Evolutionary conservation across 208 protist genomes (phyloP), one percentile per base, ranked within the genome.

Genomic region (Phytomonas sp.): DNA sequence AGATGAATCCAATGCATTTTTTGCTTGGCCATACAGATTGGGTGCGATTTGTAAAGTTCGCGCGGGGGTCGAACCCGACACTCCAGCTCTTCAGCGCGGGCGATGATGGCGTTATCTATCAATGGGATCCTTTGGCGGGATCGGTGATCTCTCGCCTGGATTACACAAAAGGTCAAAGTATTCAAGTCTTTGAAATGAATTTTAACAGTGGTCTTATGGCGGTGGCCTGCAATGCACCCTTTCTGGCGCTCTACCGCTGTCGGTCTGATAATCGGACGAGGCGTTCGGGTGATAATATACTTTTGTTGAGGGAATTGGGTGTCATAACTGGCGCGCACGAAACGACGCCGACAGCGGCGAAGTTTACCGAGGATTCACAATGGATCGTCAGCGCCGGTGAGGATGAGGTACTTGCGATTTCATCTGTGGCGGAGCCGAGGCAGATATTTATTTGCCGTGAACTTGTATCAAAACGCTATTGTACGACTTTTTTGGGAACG

Each of bases 401-500:
- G 77, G 86, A 95, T 59, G 88, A 94, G 69, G 87, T 79, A 6
- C 71, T 95, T 32, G 77, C 80, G 29, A 73, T 95, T 2, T 84
- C 79, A 4, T 86, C 79, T 5, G 78, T 94, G 26, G 42, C 26
- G n/a, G 75, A 90, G 60, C 75, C 78, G 23, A 66, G 72, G 40
- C 71, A 69, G 30, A 82, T 69, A 30, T 89, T 90, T 73, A 69
- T 83, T 2, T 94, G 86, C 72, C 70, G 72, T 16, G 67, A 79
- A 45, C 83, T 92, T 73, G 76, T 91, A 12, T 89, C 80, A 7
- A 69, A 78, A 32, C 82, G 91, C 31, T 80, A 83, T 64, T 95
- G 91, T 72, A 71, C 93, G 31, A 84, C 81, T 12, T 93, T 95
- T 72, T 89, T 93, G 84, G 92, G 89, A 71, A 91, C 87, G 1